Conservation (phyloP, 805 yeast species). For the Komagataella pseudopastoris region DNA sequence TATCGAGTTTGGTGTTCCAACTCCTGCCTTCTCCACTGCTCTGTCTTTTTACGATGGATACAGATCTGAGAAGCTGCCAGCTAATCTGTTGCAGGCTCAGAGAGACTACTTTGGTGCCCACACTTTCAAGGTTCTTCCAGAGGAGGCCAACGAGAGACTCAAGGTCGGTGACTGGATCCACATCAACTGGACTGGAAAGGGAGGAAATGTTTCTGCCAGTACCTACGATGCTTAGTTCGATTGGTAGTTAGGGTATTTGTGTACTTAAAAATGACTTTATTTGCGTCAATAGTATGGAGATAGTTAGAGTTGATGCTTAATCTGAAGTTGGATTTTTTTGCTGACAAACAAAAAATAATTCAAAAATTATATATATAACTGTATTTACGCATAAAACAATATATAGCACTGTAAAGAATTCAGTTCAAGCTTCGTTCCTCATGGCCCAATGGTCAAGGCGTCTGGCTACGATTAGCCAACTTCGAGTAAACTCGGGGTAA, state of each 20-base stretch:
- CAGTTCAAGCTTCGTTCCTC: slow-evolving; percentile 28
- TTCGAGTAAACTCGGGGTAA: neutral
- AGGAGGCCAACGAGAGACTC: slow-evolving; percentile 59
- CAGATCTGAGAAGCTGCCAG: slow-evolving; percentile 92
- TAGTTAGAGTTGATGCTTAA: too few species aligned
- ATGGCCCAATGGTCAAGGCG: slow-evolving; percentile 71
- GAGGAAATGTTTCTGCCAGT: slow-evolving; percentile 95
- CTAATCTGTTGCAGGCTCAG: slow-evolving; percentile 97
- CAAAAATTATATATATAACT: too few species aligned
- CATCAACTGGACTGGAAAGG: slow-evolving; percentile 98
- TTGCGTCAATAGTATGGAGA: neutral
- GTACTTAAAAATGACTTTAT: neutral
- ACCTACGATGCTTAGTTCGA: slow-evolving; percentile 72
- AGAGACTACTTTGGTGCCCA: slow-evolving; percentile 99
- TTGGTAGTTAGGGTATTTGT: neutral
- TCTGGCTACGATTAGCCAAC: slow-evolving; percentile 41
- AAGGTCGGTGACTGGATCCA: slow-evolving; percentile 80
- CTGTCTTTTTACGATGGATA: slow-evolving; percentile 96
- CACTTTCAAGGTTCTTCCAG: slow-evolving; percentile 92
- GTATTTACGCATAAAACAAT: too few species aligned
- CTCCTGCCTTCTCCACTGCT: slow-evolving; percentile 97
- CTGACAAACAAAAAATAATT: too few species aligned
- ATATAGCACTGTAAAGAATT: neutral
- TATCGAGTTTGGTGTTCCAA: slow-evolving; percentile 81
- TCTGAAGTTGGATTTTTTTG: too few species aligned